Percentiles rank a stretch among this genome's conserved stretches.
Conservation (phyloP, 2,329 filamentous ascomycete species). For the Colletotrichum sidae region DNA sequence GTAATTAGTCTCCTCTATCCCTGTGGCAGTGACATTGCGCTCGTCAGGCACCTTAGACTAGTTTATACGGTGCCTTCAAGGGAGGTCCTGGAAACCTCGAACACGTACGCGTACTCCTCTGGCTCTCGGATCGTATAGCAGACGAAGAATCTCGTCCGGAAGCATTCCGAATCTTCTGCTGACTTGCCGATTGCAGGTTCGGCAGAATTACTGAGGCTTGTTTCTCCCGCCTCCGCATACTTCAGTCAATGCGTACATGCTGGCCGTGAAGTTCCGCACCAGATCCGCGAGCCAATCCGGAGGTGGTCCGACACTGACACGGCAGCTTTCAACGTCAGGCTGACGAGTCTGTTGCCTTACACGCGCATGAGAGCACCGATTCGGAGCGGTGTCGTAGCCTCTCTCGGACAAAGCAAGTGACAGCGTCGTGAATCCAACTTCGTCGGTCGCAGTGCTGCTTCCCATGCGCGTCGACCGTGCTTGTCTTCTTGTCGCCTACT, state of each 20-base stretch:
- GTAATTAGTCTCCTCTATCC: background rate
- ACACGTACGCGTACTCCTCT: constrained; percentile 35
- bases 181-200: constrained; percentile 8
- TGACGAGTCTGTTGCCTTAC: constrained; percentile 7
- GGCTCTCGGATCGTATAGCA: constrained; percentile 18
- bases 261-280: background rate
- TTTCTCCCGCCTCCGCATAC: constrained; percentile 1
- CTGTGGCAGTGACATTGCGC: constrained; percentile 3
- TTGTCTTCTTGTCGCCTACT: no score
- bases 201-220: background rate
- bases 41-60: constrained; percentile 6
- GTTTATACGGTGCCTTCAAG: constrained; percentile 5
- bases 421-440: constrained; percentile 1
- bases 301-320: constrained; percentile 7
- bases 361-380: background rate
- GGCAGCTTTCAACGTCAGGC: constrained; percentile 10
- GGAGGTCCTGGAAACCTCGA: constrained; percentile 30
- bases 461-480: no score
- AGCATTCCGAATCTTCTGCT: background rate
- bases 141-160: constrained; percentile 6
- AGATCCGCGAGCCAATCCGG: constrained; percentile 22
- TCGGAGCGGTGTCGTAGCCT: constrained; percentile 1
- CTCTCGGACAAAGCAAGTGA: constrained; percentile 17
- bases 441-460: no score
- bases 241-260: background rate